phyloP scores from a whole-genome alignment of 768 basidiomycete genomes.

The Boletellus emodensis region DNA sequence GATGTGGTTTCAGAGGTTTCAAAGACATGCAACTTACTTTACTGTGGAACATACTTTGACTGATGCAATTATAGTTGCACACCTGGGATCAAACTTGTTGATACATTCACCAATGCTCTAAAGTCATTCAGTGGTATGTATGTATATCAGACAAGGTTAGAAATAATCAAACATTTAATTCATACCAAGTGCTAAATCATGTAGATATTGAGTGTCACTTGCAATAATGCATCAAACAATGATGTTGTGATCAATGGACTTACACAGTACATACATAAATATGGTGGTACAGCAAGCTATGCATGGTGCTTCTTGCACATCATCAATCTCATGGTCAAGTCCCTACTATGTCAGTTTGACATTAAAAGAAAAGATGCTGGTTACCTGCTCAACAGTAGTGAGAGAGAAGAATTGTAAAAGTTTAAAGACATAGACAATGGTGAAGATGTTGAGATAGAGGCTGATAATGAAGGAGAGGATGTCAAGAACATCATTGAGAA shows the following conservation, averaged over 20 bases:
- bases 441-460: too few relatives aligned
- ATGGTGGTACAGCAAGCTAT: too few relatives aligned
- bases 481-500: too few relatives aligned
- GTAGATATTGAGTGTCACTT: neutral
- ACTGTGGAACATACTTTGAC: too few relatives aligned
- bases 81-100: neutral
- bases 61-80: neutral
- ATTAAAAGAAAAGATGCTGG: too few relatives aligned
- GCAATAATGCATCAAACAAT: neutral
- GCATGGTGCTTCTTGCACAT: too few relatives aligned
- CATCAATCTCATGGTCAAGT: too few relatives aligned
- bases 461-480: too few relatives aligned
- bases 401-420: too few relatives aligned
- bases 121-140: neutral
- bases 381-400: too few relatives aligned
- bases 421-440: too few relatives aligned
- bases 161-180: neutral
- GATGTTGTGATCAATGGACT: neutral
- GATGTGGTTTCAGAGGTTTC: conserved; percentile 32
- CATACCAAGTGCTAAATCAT: neutral
- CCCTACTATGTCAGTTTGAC: too few relatives aligned
- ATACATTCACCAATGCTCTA: neutral
- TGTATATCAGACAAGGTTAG: conserved; percentile 1
- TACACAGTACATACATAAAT: neutral
- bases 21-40: neutral